A percentile compares a stretch with the other conserved stretches of the same genome.
These are phyloP conservation scores for Arabidopsis suecica DNA, from an alignment of 345 rosid species.

Conservation along the genomic window DNA sequence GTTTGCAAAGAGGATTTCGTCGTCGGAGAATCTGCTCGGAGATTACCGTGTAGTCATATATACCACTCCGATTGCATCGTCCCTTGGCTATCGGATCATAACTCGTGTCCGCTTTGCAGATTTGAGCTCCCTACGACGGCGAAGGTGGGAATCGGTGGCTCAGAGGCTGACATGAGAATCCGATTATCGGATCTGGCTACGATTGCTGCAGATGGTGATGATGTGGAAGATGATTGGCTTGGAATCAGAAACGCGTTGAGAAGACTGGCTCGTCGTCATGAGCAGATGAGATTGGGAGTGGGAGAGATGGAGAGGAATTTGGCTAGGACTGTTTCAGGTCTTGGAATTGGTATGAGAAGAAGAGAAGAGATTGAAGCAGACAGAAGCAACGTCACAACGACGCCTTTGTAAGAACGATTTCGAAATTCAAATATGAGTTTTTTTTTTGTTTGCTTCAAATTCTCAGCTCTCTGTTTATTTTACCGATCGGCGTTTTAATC, in stretches of 20 bases:
- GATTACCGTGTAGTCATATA: constrained; percentile 59
- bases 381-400: not conserved
- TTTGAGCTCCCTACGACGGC: constrained; percentile 47
- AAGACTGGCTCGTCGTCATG: constrained; percentile 48
- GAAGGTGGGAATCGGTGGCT: constrained; percentile 1
- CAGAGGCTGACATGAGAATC: constrained; percentile 37
- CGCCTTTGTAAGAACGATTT: not conserved
- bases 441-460: not conserved
- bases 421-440: not conserved
- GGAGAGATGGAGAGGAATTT: constrained; percentile 40
- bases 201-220: constrained; percentile 23
- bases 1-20: constrained; percentile 60
- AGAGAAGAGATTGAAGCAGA: constrained; percentile 27
- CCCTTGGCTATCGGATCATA: constrained; percentile 60
- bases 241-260: constrained; percentile 46
- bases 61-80: constrained; percentile 65
- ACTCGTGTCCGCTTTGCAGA: constrained; percentile 68
- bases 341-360: constrained; percentile 19
- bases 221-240: constrained; percentile 46
- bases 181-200: constrained; percentile 40
- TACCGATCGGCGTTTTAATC: constrained; percentile 27
- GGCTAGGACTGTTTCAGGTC: constrained; percentile 34
- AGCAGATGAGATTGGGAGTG: constrained; percentile 45
- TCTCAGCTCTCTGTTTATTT: not conserved
- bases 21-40: constrained; percentile 50